Conservation (phyloP, 257 asterid genomes). For the Nyctanthes arbortristis region DNA sequence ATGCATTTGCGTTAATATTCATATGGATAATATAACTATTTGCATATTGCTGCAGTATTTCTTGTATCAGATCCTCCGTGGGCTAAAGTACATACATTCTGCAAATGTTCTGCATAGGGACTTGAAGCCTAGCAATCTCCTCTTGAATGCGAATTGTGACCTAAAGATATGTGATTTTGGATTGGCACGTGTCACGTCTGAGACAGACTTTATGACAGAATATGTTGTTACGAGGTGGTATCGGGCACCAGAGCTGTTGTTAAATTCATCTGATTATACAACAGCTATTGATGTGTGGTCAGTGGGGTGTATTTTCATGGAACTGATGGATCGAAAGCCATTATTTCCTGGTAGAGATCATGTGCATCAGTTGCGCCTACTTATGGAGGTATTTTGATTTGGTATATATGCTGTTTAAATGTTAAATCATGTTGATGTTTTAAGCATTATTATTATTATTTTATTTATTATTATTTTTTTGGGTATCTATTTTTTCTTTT, state of each 20-base stretch:
- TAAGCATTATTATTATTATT: background rate
- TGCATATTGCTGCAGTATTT: slow-evolving; percentile 42
- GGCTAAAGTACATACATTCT: slow-evolving; percentile 55
- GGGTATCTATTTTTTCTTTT: no score
- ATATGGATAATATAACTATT: background rate
- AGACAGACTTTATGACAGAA: slow-evolving; percentile 58
- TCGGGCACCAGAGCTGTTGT: background rate
- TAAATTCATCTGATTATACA: slow-evolving; percentile 22
- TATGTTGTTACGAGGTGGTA: slow-evolving; percentile 62
- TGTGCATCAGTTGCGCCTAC: slow-evolving; percentile 6
- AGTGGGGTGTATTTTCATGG: slow-evolving; percentile 27
- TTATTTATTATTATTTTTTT: no score
- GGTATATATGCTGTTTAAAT: background rate
- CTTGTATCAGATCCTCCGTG: slow-evolving; percentile 55
- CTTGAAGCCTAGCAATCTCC: slow-evolving; percentile 60
- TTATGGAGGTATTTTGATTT: background rate
- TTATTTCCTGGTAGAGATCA: slow-evolving; percentile 1
- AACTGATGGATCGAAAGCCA: slow-evolving; percentile 5
- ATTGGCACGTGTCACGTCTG: slow-evolving; percentile 54
- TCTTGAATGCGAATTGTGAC: slow-evolving; percentile 43
- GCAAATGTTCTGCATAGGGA: slow-evolving; percentile 66
- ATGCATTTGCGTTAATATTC: background rate
- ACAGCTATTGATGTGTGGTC: slow-evolving; percentile 29
- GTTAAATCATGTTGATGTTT: background rate
- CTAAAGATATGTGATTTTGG: slow-evolving; percentile 30